A percentile compares a stretch with the other conserved stretches of the same genome.
Conservation (phyloP, 2,329 filamentous ascomycete genomes). For the Lachnellula subtilissima region DNA sequence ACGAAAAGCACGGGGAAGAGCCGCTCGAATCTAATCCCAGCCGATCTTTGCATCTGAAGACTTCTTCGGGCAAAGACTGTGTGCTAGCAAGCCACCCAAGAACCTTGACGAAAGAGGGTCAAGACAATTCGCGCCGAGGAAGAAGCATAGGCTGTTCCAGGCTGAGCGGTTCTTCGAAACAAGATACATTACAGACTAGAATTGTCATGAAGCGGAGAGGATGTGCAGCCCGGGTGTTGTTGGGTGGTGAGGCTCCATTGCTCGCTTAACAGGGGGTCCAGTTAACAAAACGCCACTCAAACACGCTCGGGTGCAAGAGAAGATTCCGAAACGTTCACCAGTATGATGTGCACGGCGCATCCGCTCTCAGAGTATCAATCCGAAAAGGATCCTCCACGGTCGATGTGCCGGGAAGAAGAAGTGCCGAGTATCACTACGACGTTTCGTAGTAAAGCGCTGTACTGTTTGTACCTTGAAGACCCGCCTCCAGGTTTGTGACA, state of each 20-base stretch:
- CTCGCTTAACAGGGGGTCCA: constrained; percentile 1
- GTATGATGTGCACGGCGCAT: background rate
- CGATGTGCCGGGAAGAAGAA: constrained; percentile 1
- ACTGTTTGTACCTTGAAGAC: background rate
- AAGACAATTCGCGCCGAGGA: constrained; percentile 3
- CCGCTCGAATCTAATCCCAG: background rate
- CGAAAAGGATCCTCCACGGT: background rate
- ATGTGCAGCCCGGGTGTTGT: background rate
- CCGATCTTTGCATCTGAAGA: background rate
- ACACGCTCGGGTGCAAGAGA: constrained; percentile 20
- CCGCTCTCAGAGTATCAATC: background rate
- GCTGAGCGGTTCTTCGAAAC: constrained; percentile 15
- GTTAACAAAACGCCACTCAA: constrained; percentile 20
- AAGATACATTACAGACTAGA: constrained; percentile 6
- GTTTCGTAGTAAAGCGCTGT: background rate
- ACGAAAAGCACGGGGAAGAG: constrained; percentile 4
- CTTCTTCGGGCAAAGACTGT: background rate
- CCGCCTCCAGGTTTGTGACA: background rate
- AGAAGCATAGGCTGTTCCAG: constrained; percentile 18
- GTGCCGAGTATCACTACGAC: background rate
- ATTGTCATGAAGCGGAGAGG: background rate
- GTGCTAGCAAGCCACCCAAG: background rate
- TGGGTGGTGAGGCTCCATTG: constrained; percentile 15
- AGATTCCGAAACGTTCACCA: constrained; percentile 10
- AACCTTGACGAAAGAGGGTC: background rate